Evolutionary conservation across 73 alveolate genomes (phyloP), one percentile per base, ranked within the genome.

Genomic region (Blepharisma japonicum): DNA sequence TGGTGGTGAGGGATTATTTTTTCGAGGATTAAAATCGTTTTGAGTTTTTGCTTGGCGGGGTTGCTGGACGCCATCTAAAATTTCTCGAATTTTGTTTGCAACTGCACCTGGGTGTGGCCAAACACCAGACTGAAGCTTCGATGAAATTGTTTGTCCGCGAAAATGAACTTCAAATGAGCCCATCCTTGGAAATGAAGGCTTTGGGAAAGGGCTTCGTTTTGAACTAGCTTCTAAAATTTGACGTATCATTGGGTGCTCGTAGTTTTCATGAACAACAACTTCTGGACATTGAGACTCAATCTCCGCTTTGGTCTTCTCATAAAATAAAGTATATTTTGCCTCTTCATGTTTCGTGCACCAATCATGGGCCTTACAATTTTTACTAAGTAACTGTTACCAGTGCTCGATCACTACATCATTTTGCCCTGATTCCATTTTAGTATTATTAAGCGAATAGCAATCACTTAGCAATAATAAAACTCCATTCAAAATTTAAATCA

Each of bases 91-190:
- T 61, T 61, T 61, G 14, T 5, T 25, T 9, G 74, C 74, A 39
- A 61, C 46, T 61, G 14, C 18, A 0, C 49, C 38, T 18, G 74
- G 47, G 18, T 61, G 39, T 18, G 90, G 90, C 90, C 90, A 83
- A 18, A 77, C 6, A 6, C 85, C 81, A 11, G 85, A 46, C 66
- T 83, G 51, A 3, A 83, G 81, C 61, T 83, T 83, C 5, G 90
- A 83, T 49, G 77, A 83, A 32, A 83, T 39, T 25, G 56, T 81
- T 27, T 77, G 56, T 38, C 51, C 45, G 20, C 79, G 7, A 32
- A 45, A 78, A 55, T 83, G 77, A 14, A 83, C 90, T 78, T 83
- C 90, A 38, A 83, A 83, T 7, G 90, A 79, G 6, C 90, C 90
- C 48, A 83, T 80, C 45, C 90, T 46, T 54, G 90, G 90, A 38